Conservation (phyloP, 192 early-diverging fungal genomes). For the Coemansia sp. region DNA sequence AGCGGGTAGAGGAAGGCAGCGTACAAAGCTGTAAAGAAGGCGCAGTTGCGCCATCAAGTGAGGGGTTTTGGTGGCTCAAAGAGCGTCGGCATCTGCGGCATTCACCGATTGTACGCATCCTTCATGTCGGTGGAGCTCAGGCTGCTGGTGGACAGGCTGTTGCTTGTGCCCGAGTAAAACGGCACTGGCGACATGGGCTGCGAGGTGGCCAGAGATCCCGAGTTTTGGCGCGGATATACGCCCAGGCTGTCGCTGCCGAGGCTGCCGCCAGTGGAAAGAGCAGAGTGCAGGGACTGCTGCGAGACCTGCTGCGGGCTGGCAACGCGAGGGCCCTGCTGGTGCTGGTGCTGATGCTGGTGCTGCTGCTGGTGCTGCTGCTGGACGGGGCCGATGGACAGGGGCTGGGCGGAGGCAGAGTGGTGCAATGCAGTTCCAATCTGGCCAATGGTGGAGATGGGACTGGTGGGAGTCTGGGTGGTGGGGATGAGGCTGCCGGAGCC, state of each 20-base stretch:
- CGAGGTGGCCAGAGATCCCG: conserved; percentile 8
- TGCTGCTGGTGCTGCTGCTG: conserved; percentile 14
- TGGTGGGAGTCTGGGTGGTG: conserved; percentile 36
- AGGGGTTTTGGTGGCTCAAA: no score
- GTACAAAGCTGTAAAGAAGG: no score
- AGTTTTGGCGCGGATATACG: background rate
- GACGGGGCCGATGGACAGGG: conserved; percentile 16
- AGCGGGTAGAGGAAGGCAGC: no score
- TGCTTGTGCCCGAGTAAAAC: conserved; percentile 37
- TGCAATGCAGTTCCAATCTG: conserved; percentile 44
- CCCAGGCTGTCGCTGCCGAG: conserved; percentile 29
- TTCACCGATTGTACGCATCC: conserved; percentile 45
- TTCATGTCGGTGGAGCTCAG: conserved; percentile 46
- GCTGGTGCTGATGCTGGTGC: conserved; percentile 15
- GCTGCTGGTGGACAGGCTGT: conserved; percentile 43
- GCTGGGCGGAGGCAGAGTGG: conserved; percentile 41
- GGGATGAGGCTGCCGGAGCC: conserved; percentile 39
- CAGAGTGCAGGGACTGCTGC: conserved; percentile 22
- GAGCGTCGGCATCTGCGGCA: no score
- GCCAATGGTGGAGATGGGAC: conserved; percentile 41
- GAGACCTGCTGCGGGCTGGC: conserved; percentile 5
- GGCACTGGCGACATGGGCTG: conserved; percentile 18
- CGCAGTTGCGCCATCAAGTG: no score
- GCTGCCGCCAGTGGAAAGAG: conserved; percentile 38
- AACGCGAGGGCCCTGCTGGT: background rate